Percentiles rank a stretch among this genome's conserved stretches.
These are phyloP conservation scores for Cryptosporidium sp. DNA, from an alignment of 169 alveolate genomes.

Conservation along the genomic window DNA sequence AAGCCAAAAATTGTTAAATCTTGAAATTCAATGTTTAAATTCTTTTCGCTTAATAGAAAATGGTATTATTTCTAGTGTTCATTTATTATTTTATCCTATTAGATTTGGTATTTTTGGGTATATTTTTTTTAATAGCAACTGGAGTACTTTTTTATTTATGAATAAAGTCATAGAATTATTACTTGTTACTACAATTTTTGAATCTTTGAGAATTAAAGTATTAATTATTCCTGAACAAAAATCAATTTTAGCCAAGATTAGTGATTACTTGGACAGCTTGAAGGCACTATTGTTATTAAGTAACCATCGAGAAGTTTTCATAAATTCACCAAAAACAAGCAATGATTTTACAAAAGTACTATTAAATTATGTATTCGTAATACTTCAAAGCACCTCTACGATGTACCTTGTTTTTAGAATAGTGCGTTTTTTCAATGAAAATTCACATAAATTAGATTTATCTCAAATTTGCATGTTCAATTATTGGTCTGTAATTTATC, in stretches of 20 bases:
- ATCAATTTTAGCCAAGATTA: neutral
- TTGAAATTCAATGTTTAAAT: conserved; percentile 15
- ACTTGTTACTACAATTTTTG: conserved; percentile 6
- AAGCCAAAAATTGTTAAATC: neutral
- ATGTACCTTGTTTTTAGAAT: neutral
- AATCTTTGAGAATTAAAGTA: neutral
- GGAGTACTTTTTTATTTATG: conserved; percentile 1
- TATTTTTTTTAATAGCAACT: conserved; percentile 9
- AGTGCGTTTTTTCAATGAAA: neutral
- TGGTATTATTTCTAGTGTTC: conserved; percentile 17
- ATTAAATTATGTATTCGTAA: neutral
- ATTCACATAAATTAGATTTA: neutral
- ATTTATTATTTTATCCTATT: conserved; percentile 27
- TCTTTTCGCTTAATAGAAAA: neutral
- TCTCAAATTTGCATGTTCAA: neutral
- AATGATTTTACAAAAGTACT: neutral
- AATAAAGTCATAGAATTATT: neutral
- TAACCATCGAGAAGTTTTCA: conserved; percentile 1
- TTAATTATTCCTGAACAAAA: conserved; percentile 37
- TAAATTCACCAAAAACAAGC: neutral
- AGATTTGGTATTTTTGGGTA: conserved; percentile 38
- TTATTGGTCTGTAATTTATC: neutral
- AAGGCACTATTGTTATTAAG: conserved; percentile 4
- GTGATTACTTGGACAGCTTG: conserved; percentile 11
- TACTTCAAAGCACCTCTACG: neutral